Base-by-base conservation (phyloP, 768 basidiomycete species). In the Auriscalpium microsporum region DNA sequence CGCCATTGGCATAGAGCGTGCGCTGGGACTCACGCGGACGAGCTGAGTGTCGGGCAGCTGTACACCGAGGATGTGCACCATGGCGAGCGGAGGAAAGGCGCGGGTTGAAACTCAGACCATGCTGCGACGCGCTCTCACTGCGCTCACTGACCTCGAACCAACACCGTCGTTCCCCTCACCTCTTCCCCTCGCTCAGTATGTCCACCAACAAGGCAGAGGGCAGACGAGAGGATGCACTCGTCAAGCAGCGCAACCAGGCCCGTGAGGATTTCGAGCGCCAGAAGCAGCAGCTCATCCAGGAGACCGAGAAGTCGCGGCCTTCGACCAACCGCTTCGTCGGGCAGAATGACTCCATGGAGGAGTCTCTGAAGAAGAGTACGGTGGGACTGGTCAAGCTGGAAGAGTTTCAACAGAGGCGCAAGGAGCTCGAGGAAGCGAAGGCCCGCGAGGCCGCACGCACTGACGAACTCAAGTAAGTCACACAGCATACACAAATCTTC, bases 311-410 rank as follows among this genome's bases (percentile, higher is more conserved):
- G 70, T 85, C 90, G 40, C 86, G 92, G 34, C 90, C 93, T 4
- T 89, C 90, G 0, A 72, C 82, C 3, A 85, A 87, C 66, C 87
- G 94, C 58, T 98, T 98, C 70, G 89, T 95, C 38, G 91, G 92
- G 1, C 90, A 94, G 68, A 83, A 90, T 71, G 94, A 97, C 67
- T 91, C 90, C 5, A 84, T 96, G 78, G 95, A 97, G 69, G 95
- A 97, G 56, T 79, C 83, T 8, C 78, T 98, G 50, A 96, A 95
- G 77, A 78, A 91, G 58, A 86, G 78, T 49, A 98, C 95, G 1
- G 83, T 98, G 45, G 95, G 95, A 60, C 79, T 98, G 16, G 94
- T 97, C 3, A 82, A 77, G 56, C 77, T 97, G 8, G 90, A 95
- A 61, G 95, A 96, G 34, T 98, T 98, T 61, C 90, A 94, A 68